Evolutionary conservation across 2,329 filamentous ascomycete species (phyloP), one percentile per base, ranked within the genome.

Genomic region (Pestalotiopsis sp.): DNA sequence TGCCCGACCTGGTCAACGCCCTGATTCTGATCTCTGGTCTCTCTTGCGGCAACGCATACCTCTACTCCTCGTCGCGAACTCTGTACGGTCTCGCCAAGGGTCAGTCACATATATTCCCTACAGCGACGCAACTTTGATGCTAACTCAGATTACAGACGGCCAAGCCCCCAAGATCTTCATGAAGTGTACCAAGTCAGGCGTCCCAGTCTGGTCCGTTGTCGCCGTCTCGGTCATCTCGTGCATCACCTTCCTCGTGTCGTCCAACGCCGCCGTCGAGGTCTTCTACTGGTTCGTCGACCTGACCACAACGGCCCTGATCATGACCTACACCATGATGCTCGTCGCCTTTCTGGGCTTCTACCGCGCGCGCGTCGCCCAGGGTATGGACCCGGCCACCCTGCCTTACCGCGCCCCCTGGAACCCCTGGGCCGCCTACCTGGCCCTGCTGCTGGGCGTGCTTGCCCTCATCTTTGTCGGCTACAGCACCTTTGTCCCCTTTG

Each of bases 1-100:
- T 89, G 1, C 86, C 87, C 4, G 79, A 88, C 70, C 85, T 90
- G 57, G 86, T 90, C 75, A 90, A 90, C 73, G 85, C 86, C 7
- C 70, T 73, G 35, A 76, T 76, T 38, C 39, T 75, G 63, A 70
- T 76, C 3, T 74, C 73, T 0, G 74, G 74, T 5, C 71, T 68
- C 70, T 71, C 69, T 4, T 72, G 69, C 59, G 71, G 71, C 17
- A 73, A 73, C 22, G 71, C 70, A 6, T 73, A 72, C 59, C 68
- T 73, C 14, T 73, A 73, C 70, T 68, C 68, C 0, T 69, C 70
- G 1, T 71, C 69, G 17, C 56, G 71, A 4, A 71, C 71, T 10
- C 68, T 73, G 26, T 73, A 73, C 57, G 70, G 70, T 40, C 75
- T 80, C 7, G 78, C 79, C 2, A 66, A 66, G 64, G 69, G 69